These are phyloP conservation scores for Metschnikowia corniflorae DNA, from an alignment of 805 yeast genomes.

Conservation along the genomic window DNA sequence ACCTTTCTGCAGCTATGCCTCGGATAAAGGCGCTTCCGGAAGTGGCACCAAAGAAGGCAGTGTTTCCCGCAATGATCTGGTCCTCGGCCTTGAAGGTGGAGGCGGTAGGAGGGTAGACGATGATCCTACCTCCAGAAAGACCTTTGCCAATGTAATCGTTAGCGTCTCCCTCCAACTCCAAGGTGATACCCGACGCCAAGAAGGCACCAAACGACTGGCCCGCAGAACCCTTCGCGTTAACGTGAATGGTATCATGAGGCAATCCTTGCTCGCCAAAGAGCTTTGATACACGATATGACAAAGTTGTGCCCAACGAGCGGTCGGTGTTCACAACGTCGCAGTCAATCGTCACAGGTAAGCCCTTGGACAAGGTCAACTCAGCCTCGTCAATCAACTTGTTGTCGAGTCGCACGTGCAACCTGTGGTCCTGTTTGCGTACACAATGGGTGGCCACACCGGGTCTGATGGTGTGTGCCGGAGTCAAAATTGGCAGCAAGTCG, in stretches of 20 bases:
- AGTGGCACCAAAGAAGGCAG: conserved; percentile 97
- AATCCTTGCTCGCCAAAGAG: conserved; percentile 88
- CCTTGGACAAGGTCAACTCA: conserved; percentile 90
- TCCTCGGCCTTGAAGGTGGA: conserved; percentile 90
- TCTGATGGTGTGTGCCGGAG: conserved; percentile 94
- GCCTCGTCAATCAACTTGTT: conserved; percentile 95
- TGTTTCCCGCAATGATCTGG: conserved; percentile 94
- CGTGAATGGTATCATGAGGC: conserved; percentile 95
- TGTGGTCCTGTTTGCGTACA: conserved; percentile 90
- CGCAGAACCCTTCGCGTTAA: conserved; percentile 86
- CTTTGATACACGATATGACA: conserved; percentile 91
- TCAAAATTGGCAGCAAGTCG: conserved; percentile 87
- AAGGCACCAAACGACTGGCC: conserved; percentile 99
- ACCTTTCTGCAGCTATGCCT: conserved; percentile 98
- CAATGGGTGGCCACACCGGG: conserved; percentile 96
- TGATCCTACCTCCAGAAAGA: conserved; percentile 88
- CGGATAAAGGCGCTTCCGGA: conserved; percentile 90
- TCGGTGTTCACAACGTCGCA: conserved; percentile 94
- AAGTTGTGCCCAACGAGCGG: conserved; percentile 92
- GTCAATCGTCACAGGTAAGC: conserved; percentile 92
- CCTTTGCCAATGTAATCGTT: conserved; percentile 98
- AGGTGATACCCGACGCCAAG: conserved; percentile 92
- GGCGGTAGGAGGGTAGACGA: conserved; percentile 86
- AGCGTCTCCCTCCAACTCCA: conserved; percentile 95
- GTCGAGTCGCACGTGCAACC: conserved; percentile 87